phyloP scores from a whole-genome alignment of 176 grass and related monocot species.

The Oryza rufipogon region DNA sequence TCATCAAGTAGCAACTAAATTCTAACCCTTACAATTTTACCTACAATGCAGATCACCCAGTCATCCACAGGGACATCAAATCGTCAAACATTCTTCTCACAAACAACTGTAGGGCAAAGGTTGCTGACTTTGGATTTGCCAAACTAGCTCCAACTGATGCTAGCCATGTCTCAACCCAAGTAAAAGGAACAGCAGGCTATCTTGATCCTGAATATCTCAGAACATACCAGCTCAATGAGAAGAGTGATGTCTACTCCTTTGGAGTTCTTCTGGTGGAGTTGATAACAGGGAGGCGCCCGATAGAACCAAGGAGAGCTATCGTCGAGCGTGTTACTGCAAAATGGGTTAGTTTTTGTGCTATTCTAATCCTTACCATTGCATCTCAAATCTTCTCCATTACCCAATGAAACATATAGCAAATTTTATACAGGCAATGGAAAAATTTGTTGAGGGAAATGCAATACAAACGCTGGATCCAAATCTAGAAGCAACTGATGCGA shows the following conservation, averaged over 20 bases:
- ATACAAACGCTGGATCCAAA: conserved; percentile 67
- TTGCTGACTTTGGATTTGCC: conserved; percentile 76
- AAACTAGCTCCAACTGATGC: conserved; percentile 59
- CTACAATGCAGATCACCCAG: conserved; percentile 61
- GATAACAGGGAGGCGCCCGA: conserved; percentile 63
- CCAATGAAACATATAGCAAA: background rate
- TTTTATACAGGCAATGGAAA: conserved; percentile 65
- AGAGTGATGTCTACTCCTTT: conserved; percentile 80
- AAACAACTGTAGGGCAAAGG: conserved; percentile 66
- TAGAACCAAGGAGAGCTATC: conserved; percentile 57
- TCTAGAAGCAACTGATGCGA: conserved; percentile 49
- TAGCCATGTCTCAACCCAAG: conserved; percentile 71
- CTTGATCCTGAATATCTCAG: conserved; percentile 75
- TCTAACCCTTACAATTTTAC: conserved; percentile 27
- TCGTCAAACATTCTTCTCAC: conserved; percentile 88
- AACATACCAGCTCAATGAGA: conserved; percentile 74
- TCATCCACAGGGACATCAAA: conserved; percentile 96
- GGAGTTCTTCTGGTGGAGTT: conserved; percentile 71
- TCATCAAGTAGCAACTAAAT: background rate
- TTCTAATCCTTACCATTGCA: background rate
- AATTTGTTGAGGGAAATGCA: conserved; percentile 63
- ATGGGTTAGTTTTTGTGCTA: conserved; percentile 55
- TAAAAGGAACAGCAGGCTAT: conserved; percentile 81
- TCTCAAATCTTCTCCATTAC: background rate
- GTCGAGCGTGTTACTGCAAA: conserved; percentile 66